These are phyloP conservation scores for Coemansia sp. DNA, from an alignment of 192 early-diverging fungal species.

Conservation along the genomic window DNA sequence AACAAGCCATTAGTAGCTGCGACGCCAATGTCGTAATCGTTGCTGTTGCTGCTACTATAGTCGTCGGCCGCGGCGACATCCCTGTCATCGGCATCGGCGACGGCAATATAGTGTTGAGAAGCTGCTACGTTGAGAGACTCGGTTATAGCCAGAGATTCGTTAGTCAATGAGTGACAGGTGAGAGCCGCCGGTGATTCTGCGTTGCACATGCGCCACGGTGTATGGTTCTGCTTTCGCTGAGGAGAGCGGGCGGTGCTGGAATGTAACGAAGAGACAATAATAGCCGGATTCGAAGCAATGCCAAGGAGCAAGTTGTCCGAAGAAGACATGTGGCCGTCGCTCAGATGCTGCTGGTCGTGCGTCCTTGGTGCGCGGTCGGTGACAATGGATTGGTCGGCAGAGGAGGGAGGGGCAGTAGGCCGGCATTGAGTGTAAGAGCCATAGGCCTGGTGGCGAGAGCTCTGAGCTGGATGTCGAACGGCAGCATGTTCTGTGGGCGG, in stretches of 20 bases:
- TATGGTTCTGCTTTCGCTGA: background rate
- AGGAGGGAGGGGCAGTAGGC: constrained; percentile 5
- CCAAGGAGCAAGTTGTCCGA: background rate
- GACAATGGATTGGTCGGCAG: background rate
- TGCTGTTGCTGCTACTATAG: constrained; percentile 3
- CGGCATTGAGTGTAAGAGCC: background rate
- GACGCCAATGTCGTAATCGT: background rate
- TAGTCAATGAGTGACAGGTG: background rate
- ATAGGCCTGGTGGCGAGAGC: background rate
- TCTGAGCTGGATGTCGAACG: background rate
- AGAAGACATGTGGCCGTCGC: background rate
- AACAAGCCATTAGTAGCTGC: background rate
- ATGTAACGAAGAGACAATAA: background rate
- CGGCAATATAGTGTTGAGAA: background rate
- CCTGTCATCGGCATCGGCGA: background rate
- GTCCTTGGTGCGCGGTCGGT: background rate
- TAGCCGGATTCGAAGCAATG: background rate
- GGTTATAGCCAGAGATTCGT: background rate
- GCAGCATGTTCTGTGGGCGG: background rate
- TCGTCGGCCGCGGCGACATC: background rate
- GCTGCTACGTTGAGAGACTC: background rate
- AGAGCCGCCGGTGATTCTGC: background rate
- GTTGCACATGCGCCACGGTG: constrained; percentile 4
- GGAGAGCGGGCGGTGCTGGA: background rate
- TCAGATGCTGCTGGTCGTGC: background rate